A percentile compares a stretch with the other conserved stretches of the same genome.
phyloP scores from a whole-genome alignment of 345 rosid species.

The Psidium guajava region DNA sequence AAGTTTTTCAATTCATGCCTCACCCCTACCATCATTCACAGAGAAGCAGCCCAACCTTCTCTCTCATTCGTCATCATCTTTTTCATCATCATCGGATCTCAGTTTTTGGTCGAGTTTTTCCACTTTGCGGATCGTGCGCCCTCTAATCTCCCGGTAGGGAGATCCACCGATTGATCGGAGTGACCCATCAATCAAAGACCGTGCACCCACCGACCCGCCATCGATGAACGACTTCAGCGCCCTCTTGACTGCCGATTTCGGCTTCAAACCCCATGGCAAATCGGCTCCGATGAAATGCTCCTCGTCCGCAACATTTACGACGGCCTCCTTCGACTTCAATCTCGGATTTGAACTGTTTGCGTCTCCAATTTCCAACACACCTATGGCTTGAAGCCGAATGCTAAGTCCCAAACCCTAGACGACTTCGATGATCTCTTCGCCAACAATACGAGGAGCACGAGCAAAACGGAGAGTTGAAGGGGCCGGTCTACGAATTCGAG shows the following conservation, averaged over 20 bases:
- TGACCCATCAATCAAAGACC: background rate
- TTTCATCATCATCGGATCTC: background rate
- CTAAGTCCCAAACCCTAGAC: too few species aligned
- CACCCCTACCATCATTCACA: background rate
- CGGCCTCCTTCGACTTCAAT: too few species aligned
- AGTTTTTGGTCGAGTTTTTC: background rate
- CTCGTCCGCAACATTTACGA: background rate
- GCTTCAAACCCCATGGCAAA: conserved; percentile 38
- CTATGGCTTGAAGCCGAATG: too few species aligned
- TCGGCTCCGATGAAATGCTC: conserved; percentile 36
- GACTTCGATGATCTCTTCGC: too few species aligned
- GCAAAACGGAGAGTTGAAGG: too few species aligned
- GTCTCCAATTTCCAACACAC: too few species aligned
- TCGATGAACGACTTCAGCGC: conserved; percentile 37
- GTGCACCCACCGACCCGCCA: background rate
- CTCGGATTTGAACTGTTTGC: too few species aligned
- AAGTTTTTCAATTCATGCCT: background rate
- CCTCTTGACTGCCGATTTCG: conserved; percentile 23
- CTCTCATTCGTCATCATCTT: too few species aligned
- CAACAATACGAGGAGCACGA: too few species aligned
- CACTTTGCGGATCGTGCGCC: background rate
- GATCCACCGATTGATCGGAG: background rate
- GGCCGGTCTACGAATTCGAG: too few species aligned
- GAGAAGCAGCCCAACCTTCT: background rate
- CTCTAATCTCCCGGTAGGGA: background rate